phyloP scores from a whole-genome alignment of 257 asterid genomes.

The Nyctanthes arbortristis region DNA sequence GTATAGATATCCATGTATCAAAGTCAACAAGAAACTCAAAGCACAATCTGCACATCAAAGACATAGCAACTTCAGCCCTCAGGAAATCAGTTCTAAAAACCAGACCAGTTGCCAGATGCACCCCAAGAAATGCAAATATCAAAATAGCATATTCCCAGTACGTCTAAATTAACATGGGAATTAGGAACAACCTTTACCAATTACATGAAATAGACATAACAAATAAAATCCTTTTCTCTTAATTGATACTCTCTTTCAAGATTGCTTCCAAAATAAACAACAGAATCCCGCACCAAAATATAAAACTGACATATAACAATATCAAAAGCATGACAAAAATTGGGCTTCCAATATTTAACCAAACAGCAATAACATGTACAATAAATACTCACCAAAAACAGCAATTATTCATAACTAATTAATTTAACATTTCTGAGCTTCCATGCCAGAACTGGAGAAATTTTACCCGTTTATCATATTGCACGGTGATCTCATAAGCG shows the following conservation, averaged over 20 bases:
- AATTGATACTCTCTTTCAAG: not conserved
- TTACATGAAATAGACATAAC: too few species aligned
- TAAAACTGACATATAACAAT: not conserved
- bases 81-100: not conserved
- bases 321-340: not conserved
- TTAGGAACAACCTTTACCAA: not conserved
- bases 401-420: not conserved
- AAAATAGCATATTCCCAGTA: not conserved
- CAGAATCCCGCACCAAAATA: not conserved
- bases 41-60: not conserved
- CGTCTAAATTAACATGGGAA: not conserved
- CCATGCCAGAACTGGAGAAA: not conserved
- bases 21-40: not conserved
- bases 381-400: not conserved
- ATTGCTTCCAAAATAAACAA: not conserved
- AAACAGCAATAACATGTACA: not conserved
- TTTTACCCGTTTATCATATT: not conserved
- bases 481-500: not conserved
- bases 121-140: not conserved
- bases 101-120: not conserved
- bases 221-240: not conserved
- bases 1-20: not conserved
- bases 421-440: too few species aligned
- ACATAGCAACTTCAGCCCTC: not conserved
- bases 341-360: not conserved